phyloP scores from a whole-genome alignment of 306 rosid species.

The Fragaria iinumae region DNA sequence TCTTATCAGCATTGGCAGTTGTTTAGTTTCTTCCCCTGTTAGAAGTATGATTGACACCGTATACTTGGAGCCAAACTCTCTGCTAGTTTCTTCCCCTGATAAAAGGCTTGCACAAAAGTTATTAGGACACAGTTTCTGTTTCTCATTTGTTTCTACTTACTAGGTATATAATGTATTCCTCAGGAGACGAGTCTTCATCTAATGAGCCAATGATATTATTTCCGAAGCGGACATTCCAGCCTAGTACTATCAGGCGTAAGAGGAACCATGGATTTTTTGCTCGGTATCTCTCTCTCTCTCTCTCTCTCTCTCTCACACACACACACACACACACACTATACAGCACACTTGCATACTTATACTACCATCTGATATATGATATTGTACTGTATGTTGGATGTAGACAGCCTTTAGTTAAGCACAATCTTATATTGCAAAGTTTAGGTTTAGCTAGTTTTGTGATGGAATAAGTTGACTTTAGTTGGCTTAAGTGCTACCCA shows the following conservation, averaged over 20 bases:
- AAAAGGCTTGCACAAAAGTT: neutral
- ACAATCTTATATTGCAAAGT: neutral
- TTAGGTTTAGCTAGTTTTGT: neutral
- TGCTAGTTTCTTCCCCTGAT: neutral
- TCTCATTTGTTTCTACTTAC: neutral
- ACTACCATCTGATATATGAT: neutral
- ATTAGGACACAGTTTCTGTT: neutral
- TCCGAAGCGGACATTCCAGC: conserved; percentile 88
- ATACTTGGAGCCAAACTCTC: neutral
- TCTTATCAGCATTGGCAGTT: neutral
- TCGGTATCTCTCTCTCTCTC: conserved; percentile 47
- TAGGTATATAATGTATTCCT: conserved; percentile 4
- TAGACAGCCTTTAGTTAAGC: no score
- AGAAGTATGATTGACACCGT: neutral
- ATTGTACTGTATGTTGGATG: neutral
- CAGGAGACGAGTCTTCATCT: conserved; percentile 58
- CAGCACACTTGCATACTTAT: neutral
- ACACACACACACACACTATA: neutral
- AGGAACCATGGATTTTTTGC: conserved; percentile 94
- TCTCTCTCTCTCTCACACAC: no score
- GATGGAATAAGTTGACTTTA: neutral
- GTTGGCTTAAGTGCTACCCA: neutral
- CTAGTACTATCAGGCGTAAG: conserved; percentile 75
- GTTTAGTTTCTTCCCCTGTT: neutral
- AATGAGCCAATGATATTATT: conserved; percentile 75